Conservation (phyloP, 768 basidiomycete species). For the Lactifluus pinguis region DNA sequence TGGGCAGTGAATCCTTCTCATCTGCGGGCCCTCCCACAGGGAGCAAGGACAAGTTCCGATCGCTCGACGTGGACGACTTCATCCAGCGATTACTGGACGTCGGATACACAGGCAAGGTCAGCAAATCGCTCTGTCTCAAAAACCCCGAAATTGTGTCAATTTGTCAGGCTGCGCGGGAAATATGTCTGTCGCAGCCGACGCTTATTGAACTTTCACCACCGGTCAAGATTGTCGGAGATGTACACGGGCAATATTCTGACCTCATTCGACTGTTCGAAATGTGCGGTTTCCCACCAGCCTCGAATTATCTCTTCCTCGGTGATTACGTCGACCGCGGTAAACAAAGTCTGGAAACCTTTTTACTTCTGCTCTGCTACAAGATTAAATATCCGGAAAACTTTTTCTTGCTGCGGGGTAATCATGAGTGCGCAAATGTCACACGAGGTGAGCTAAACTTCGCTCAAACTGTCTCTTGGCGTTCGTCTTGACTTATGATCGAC, state of each 20-base stretch:
- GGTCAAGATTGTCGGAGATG: conserved; percentile 98
- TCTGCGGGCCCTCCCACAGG: conserved; percentile 27
- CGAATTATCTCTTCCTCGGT: conserved; percentile 97
- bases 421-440: conserved; percentile 99
- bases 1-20: conserved; percentile 29
- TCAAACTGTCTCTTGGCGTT: background rate
- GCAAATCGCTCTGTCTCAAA: conserved; percentile 91
- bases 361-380: conserved; percentile 96
- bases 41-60: conserved; percentile 52
- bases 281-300: conserved; percentile 96
- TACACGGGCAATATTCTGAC: conserved; percentile 98
- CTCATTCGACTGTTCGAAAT: conserved; percentile 98
- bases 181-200: conserved; percentile 93
- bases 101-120: conserved; percentile 96
- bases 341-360: conserved; percentile 96
- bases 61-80: conserved; percentile 95
- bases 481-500: conserved; percentile 13
- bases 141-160: conserved; percentile 92
- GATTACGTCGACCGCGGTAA: conserved; percentile 99
- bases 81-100: conserved; percentile 93
- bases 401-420: conserved; percentile 94
- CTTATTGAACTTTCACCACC: conserved; percentile 95
- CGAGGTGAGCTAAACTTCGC: conserved; percentile 54
- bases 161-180: conserved; percentile 91
- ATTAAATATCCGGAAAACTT: conserved; percentile 99